phyloP scores from a whole-genome alignment of 495 filamentous ascomycete species.

The Aspergillus avenaceus region DNA sequence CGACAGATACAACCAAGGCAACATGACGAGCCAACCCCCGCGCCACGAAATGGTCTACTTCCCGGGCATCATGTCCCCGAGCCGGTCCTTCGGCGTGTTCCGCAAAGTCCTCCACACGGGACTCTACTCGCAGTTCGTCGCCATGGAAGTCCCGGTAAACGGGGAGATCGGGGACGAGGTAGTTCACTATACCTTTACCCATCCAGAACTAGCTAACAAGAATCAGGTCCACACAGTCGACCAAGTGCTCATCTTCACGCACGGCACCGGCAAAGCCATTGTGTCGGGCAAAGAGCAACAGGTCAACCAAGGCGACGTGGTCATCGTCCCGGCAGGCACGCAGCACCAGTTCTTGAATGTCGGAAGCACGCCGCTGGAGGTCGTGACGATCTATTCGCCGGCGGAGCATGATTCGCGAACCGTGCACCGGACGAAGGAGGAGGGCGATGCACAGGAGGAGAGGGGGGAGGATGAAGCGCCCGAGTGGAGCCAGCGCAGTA shows the following conservation, averaged over 20 bases:
- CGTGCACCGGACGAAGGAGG: constrained; percentile 58
- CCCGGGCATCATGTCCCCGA: constrained; percentile 46
- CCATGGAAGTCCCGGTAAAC: constrained; percentile 60
- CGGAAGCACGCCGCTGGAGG: constrained; percentile 46
- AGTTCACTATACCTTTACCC: constrained; percentile 1
- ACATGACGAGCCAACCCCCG: constrained; percentile 35
- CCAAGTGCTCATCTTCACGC: constrained; percentile 61
- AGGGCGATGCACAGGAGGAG: constrained; percentile 58
- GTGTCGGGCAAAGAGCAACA: constrained; percentile 56
- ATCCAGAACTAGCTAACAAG: background rate
- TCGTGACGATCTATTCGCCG: constrained; percentile 60
- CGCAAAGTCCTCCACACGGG: constrained; percentile 60
- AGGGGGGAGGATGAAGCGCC: constrained; percentile 58
- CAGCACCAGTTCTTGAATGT: constrained; percentile 66
- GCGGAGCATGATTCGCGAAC: constrained; percentile 55
- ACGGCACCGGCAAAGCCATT: constrained; percentile 51
- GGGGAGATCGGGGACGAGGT: constrained; percentile 66
- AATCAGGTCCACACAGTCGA: constrained; percentile 50
- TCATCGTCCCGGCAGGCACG: constrained; percentile 61
- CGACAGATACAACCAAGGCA: constrained; percentile 5
- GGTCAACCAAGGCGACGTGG: constrained; percentile 55
- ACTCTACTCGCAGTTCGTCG: constrained; percentile 58
- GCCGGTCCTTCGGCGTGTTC: constrained; percentile 53
- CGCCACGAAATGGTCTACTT: constrained; percentile 57
- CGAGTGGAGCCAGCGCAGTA: constrained; percentile 50